These are phyloP conservation scores for Fusarium bactridioides DNA, from an alignment of 2,329 filamentous ascomycete genomes.

Conservation along the genomic window DNA sequence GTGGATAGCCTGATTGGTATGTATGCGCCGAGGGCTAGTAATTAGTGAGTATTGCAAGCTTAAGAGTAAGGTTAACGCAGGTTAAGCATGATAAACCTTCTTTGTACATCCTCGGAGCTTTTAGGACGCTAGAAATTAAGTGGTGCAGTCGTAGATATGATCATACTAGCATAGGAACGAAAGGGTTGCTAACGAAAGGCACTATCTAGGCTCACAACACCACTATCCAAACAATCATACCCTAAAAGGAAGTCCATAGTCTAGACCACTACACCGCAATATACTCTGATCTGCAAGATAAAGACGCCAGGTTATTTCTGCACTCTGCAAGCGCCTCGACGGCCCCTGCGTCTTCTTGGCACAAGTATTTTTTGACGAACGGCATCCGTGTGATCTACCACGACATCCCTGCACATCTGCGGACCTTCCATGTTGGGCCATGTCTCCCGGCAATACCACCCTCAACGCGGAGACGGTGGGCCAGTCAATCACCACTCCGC, in stretches of 20 bases:
- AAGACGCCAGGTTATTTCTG: background rate
- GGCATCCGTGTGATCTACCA: background rate
- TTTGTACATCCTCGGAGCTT: background rate
- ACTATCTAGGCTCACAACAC: background rate
- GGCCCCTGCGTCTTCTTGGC: background rate
- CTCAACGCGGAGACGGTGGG: background rate
- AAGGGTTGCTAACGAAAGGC: background rate
- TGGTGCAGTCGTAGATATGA: background rate
- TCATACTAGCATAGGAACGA: background rate
- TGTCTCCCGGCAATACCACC: background rate
- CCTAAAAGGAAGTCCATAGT: background rate
- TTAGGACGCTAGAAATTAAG: background rate
- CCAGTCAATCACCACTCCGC: background rate
- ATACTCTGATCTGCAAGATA: background rate
- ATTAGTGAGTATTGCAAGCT: background rate
- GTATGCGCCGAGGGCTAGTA: background rate
- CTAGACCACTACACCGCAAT: background rate
- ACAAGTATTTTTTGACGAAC: background rate
- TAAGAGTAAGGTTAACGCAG: background rate
- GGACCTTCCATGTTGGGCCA: background rate
- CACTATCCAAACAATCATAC: background rate
- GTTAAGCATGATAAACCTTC: background rate
- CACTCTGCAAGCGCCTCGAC: background rate
- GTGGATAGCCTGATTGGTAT: background rate
- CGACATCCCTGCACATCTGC: background rate